Base-by-base conservation (phyloP, 257 asterid species). In the Perilla frutescens region DNA sequence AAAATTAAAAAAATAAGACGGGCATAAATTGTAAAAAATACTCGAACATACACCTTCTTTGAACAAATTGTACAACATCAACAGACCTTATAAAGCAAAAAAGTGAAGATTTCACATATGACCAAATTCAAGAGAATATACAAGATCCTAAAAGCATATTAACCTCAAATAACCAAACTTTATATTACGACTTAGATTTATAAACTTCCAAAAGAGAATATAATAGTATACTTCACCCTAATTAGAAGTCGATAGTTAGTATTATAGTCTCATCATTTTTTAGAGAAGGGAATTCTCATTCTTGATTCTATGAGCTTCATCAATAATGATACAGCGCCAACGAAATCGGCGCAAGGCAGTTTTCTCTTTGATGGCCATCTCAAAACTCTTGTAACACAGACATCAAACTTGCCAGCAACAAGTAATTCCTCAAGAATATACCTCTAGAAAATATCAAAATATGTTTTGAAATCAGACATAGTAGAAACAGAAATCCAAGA, bases 261-360 rank as follows among this genome's bases (percentile, higher is more conserved):
- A 76, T 74, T 95, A 79, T 84, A 95, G 88, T 66, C 99, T 87
- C 99, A 95, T 95, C 3, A 97, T 95, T 68, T 95, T 95, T 31
- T 98, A 90, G 71, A 95, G 92, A 71, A 95, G 96, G 67, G 99
- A 92, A 78, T 95, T 95, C 80, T 92, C 99, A 60, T 95, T 92
- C 90, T 95, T 95, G 79, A 95, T 95, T 79, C 99, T 82, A 79
- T 95, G 99, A 74, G 99, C 99, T 79, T 95, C 99, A 71, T 95
- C 99, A 81, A 95, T 95, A 67, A 92, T 92, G 61, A 95, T 89
- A 80, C 92, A 95, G 67, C 99, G 97, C 99, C 99, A 95, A 81
- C 90, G 89, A 81, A 95, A 95, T 58, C 98, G 96, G 58, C 97
- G 96, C 73, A 92, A 80, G 63, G 90, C 71, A 68, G 87, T 10